Percentiles rank a stretch among this genome's conserved stretches.
Evolutionary conservation across 768 basidiomycete species (phyloP).

Genomic region (Suillus clintonianus): DNA sequence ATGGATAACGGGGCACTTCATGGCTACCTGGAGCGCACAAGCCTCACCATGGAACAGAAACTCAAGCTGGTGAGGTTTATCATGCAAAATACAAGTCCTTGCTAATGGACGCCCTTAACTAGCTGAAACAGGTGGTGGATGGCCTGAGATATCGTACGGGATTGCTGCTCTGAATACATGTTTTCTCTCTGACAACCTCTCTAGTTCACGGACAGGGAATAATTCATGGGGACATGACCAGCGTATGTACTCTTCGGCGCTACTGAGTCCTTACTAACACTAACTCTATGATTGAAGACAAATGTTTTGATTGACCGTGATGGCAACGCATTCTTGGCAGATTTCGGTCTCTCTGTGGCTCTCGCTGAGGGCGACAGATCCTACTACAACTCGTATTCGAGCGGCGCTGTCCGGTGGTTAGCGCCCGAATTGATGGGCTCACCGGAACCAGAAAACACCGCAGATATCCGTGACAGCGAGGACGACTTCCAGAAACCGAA

Average conservation of each 20-base stretch:
- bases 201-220: neutral
- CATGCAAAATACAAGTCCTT: neutral
- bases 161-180: too few species aligned
- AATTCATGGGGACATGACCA: neutral
- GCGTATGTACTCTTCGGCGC: neutral
- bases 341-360: neutral
- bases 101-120: neutral
- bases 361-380: neutral
- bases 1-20: neutral
- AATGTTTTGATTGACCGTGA: neutral
- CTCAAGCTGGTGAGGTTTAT: neutral
- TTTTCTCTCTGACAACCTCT: neutral
- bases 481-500: neutral
- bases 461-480: neutral
- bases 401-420: neutral
- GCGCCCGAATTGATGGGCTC: neutral
- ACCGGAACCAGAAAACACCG: neutral
- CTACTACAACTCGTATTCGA: neutral
- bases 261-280: neutral
- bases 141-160: neutral
- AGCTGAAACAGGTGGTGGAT: neutral
- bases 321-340: neutral
- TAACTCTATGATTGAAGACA: neutral
- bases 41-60: neutral
- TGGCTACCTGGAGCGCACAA: neutral